Percentiles rank a stretch among this genome's conserved stretches.
phyloP scores from a whole-genome alignment of 2,329 filamentous ascomycete genomes.

The Lachnum nothofagi region DNA sequence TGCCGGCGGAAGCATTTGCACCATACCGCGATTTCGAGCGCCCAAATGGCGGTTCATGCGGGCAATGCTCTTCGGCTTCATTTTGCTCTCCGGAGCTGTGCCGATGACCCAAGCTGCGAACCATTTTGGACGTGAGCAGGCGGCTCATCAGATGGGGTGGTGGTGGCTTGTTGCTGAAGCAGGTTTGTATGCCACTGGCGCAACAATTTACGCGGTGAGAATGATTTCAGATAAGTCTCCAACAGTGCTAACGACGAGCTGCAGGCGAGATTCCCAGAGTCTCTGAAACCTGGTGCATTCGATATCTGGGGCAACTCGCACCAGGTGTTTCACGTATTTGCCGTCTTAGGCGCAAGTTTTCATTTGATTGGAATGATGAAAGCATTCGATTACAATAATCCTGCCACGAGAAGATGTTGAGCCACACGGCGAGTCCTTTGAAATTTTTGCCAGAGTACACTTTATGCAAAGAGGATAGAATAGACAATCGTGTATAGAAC shows the following conservation, averaged over 20 bases:
- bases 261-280: constrained; percentile 42
- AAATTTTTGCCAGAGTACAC: too few relatives aligned
- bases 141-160: constrained; percentile 7
- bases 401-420: constrained; percentile 10
- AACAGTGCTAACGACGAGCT: background rate
- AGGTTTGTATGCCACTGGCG: constrained; percentile 27
- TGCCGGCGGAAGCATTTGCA: constrained; percentile 4
- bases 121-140: constrained; percentile 8
- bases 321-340: constrained; percentile 43
- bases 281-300: constrained; percentile 38
- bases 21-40: constrained; percentile 6
- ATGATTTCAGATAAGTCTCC: background rate
- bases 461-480: too few relatives aligned
- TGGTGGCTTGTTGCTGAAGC: constrained; percentile 12
- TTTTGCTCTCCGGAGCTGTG: constrained; percentile 9
- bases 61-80: constrained; percentile 8
- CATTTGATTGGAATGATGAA: constrained; percentile 37
- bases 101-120: constrained; percentile 9
- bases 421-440: too few relatives aligned
- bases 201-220: constrained; percentile 38
- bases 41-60: constrained; percentile 8
- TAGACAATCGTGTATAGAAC: too few relatives aligned
- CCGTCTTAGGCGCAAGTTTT: constrained; percentile 38
- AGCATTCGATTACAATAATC: constrained; percentile 24
- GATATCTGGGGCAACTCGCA: constrained; percentile 43